Conservation (phyloP, 495 filamentous ascomycete species). For the Amniculicola lignicola region DNA sequence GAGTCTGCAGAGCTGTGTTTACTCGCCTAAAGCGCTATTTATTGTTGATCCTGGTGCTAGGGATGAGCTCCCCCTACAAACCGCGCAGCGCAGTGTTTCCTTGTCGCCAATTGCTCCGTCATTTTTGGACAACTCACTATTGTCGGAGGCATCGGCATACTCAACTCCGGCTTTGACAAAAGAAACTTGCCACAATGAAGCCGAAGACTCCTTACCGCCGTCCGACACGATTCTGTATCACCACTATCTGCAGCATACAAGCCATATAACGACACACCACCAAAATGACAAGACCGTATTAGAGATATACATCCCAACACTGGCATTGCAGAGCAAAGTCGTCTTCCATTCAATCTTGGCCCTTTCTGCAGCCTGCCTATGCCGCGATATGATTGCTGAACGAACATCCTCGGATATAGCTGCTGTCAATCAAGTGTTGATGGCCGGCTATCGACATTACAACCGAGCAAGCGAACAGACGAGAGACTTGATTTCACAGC, state of each 20-base stretch:
- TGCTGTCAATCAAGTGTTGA: conserved; percentile 15
- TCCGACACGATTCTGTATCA: conserved; percentile 13
- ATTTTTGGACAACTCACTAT: not conserved
- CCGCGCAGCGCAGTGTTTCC: conserved; percentile 7
- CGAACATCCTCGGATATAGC: not conserved
- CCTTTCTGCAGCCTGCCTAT: conserved; percentile 11
- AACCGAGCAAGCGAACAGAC: conserved; percentile 12
- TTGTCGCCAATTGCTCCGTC: conserved; percentile 5
- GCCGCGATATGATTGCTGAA: conserved; percentile 16
- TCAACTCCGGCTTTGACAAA: no score
- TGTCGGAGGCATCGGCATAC: not conserved
- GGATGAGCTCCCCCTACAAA: conserved; percentile 2
- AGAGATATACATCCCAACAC: conserved; percentile 9
- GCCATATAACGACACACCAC: conserved; percentile 5
- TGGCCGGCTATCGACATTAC: conserved; percentile 19
- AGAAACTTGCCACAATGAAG: not conserved
- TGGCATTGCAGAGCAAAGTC: conserved; percentile 15
- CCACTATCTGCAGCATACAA: conserved; percentile 16
- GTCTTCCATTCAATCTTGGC: conserved; percentile 15
- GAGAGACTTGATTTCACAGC: conserved; percentile 16
- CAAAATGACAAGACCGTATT: not conserved
- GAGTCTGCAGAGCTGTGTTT: conserved; percentile 3
- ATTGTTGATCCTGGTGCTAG: not conserved
- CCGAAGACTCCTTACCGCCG: not conserved
- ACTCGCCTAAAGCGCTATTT: conserved; percentile 3